Evolutionary conservation across 1,284 basidiomycete species (phyloP).

Genomic region (Puccinia novopanici): DNA sequence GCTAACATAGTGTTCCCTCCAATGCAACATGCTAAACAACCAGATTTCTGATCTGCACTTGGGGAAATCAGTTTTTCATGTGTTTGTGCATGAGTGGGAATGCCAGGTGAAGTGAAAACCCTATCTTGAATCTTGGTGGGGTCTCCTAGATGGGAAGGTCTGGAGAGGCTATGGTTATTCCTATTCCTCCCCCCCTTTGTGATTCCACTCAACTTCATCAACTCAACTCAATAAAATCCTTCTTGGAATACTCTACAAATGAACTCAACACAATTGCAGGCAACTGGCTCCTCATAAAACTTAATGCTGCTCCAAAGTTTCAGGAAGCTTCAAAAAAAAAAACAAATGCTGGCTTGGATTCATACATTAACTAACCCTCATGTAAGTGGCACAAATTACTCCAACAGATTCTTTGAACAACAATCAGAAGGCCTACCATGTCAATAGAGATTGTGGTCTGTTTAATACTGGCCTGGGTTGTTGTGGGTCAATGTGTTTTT

Average conservation of each 20-base stretch:
- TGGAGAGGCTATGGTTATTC: background rate
- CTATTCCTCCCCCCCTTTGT: background rate
- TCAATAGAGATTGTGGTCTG: too few relatives aligned
- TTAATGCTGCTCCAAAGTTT: background rate
- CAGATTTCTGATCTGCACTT: background rate
- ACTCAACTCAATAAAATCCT: background rate
- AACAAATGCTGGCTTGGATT: background rate
- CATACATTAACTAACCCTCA: background rate
- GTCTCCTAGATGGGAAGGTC: conserved; percentile 2
- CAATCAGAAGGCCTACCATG: background rate
- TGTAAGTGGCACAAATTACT: background rate
- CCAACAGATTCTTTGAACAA: background rate
- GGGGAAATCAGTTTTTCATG: background rate
- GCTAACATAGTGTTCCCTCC: background rate
- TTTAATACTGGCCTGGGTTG: too few relatives aligned
- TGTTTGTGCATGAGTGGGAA: background rate
- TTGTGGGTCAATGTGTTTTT: too few relatives aligned
- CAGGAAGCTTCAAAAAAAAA: background rate
- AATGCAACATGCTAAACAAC: background rate
- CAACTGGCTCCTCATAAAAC: background rate
- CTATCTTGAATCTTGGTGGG: background rate
- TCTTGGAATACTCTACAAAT: background rate
- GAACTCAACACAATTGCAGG: background rate
- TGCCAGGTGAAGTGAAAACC: conserved; percentile 20
- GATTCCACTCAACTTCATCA: background rate